Evolutionary conservation across 1,284 basidiomycete genomes (phyloP).

Genomic region (Austroboletus olivaceoglutinosus): DNA sequence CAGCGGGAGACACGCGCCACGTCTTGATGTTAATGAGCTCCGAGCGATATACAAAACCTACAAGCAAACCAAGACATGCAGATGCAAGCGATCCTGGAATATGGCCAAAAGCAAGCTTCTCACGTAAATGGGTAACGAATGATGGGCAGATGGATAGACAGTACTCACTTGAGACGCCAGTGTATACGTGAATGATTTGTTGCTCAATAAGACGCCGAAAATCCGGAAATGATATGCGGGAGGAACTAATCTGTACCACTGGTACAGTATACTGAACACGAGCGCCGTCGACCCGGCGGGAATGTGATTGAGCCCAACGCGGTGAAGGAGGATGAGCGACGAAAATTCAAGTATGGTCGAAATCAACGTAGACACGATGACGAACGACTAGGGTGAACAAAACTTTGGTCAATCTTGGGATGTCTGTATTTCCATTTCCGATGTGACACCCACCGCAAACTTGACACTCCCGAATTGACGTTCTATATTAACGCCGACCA

Average conservation of each 20-base stretch:
- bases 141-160: background rate
- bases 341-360: slow-evolving; percentile 68
- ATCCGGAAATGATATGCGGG: slow-evolving; percentile 72
- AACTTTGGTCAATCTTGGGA: slow-evolving; percentile 1
- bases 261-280: slow-evolving; percentile 75
- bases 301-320: slow-evolving; percentile 66
- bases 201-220: slow-evolving; percentile 71
- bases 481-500: slow-evolving; percentile 73
- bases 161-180: slow-evolving; percentile 61
- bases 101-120: slow-evolving; percentile 65
- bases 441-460: slow-evolving; percentile 67
- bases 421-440: background rate
- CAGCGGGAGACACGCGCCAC: slow-evolving; percentile 64
- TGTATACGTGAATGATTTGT: slow-evolving; percentile 72
- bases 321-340: slow-evolving; percentile 60
- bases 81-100: slow-evolving; percentile 63
- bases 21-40: slow-evolving; percentile 72
- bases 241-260: slow-evolving; percentile 76
- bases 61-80: slow-evolving; percentile 60
- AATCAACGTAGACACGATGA: slow-evolving; percentile 60
- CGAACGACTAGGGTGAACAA: slow-evolving; percentile 60
- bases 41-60: slow-evolving; percentile 77
- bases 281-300: slow-evolving; percentile 74
- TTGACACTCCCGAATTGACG: slow-evolving; percentile 85
- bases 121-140: slow-evolving; percentile 3